Evolutionary conservation across 2,329 filamentous ascomycete genomes (phyloP).

Genomic region (Colletotrichum spaethianum): DNA sequence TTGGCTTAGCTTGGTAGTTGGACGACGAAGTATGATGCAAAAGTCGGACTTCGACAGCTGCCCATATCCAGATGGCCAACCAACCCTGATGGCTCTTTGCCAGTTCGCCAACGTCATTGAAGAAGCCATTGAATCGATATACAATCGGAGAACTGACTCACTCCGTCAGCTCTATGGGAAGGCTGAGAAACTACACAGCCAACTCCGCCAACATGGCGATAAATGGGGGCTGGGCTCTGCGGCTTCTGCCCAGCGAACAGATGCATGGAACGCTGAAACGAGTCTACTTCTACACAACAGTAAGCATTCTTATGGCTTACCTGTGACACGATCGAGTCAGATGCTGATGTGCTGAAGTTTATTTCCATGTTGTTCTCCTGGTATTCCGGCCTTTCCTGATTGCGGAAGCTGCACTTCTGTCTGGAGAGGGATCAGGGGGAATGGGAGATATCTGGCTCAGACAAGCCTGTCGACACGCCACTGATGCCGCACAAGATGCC

Average conservation of each 20-base stretch:
- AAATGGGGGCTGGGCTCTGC: constrained; percentile 28
- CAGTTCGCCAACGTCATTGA: constrained; percentile 33
- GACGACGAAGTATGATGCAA: constrained; percentile 26
- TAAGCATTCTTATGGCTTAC: background rate
- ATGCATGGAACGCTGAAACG: constrained; percentile 31
- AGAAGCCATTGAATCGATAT: constrained; percentile 43
- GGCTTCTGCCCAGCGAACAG: background rate
- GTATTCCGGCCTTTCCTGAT: constrained; percentile 36
- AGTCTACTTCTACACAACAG: constrained; percentile 28
- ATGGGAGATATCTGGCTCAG: constrained; percentile 49
- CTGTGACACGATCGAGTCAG: too few relatives aligned
- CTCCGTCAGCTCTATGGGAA: constrained; percentile 45
- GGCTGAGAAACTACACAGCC: constrained; percentile 39
- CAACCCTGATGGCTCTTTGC: constrained; percentile 30
- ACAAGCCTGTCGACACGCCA: constrained; percentile 48
- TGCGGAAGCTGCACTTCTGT: constrained; percentile 34
- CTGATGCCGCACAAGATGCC: constrained; percentile 49
- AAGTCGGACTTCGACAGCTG: constrained; percentile 33
- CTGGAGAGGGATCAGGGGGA: constrained; percentile 28
- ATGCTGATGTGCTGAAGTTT: background rate
- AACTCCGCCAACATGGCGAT: constrained; percentile 28
- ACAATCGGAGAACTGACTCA: constrained; percentile 46
- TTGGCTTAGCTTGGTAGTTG: constrained; percentile 33
- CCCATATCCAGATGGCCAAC: constrained; percentile 30
- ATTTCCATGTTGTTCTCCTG: constrained; percentile 27